phyloP scores from a whole-genome alignment of 2,329 filamentous ascomycete genomes.

The Monosporascus sp. region DNA sequence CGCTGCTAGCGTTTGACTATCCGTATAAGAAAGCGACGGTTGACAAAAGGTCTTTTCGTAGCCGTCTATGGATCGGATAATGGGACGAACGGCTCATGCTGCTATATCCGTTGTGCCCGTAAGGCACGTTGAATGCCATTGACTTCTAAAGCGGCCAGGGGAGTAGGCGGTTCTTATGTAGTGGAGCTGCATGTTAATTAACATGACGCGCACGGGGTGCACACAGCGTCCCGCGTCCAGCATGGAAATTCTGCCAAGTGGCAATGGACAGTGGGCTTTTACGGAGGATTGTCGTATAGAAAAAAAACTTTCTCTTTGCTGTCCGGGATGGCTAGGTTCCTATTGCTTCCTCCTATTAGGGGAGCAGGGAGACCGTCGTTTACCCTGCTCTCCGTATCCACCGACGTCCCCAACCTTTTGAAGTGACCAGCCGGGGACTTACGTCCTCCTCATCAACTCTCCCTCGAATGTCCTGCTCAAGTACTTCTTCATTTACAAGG shows the following conservation, averaged over 20 bases:
- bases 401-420: no score
- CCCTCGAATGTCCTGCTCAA: conserved; percentile 78
- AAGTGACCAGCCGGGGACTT: conserved; percentile 60
- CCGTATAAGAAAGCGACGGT: not conserved
- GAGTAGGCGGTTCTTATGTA: not conserved
- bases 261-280: not conserved
- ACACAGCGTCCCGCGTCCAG: not conserved
- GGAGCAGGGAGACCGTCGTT: no score
- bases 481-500: conserved; percentile 70
- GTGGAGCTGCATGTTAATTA: not conserved
- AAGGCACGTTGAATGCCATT: no score
- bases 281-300: not conserved
- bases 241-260: not conserved
- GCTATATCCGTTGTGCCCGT: no score
- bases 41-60: not conserved
- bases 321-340: not conserved
- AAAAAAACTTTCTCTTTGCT: no score
- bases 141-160: no score
- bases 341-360: not conserved
- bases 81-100: not conserved
- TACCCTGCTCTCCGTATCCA: no score
- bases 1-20: not conserved
- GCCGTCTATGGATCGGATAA: not conserved
- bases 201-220: not conserved
- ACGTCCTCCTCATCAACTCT: conserved; percentile 76